A percentile compares a stretch with the other conserved stretches of the same genome.
These are phyloP conservation scores for Phaffia rhodozyma DNA, from an alignment of 1,284 basidiomycete species.

Conservation along the genomic window DNA sequence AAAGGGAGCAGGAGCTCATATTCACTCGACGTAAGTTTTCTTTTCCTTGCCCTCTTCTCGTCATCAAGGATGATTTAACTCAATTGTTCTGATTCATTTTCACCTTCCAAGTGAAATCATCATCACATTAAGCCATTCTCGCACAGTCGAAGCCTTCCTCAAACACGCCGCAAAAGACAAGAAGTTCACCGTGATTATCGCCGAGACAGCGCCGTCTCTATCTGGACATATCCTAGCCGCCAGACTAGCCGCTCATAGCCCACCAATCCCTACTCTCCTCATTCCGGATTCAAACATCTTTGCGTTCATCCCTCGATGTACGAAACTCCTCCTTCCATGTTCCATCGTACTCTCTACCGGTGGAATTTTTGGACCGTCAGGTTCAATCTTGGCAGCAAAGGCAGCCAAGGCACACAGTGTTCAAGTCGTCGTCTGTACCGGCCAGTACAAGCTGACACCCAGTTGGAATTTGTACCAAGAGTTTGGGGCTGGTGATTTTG, in stretches of 20 bases:
- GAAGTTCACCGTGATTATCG: conserved; percentile 92
- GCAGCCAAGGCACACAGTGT: conserved; percentile 87
- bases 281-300: conserved; percentile 92
- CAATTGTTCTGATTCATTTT: conserved; percentile 5
- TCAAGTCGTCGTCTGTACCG: conserved; percentile 86
- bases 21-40: conserved; percentile 75
- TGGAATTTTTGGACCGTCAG: conserved; percentile 79
- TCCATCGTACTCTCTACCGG: conserved; percentile 82
- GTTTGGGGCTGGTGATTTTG: conserved; percentile 74
- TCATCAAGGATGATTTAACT: neutral
- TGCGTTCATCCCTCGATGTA: conserved; percentile 84
- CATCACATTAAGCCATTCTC: conserved; percentile 84
- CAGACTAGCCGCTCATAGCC: conserved; percentile 43
- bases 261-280: conserved; percentile 84
- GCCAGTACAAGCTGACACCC: conserved; percentile 91
- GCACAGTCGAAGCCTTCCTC: conserved; percentile 86
- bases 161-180: conserved; percentile 79
- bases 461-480: conserved; percentile 86
- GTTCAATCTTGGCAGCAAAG: conserved; percentile 68
- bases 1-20: conserved; percentile 88
- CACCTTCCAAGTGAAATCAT: conserved; percentile 69
- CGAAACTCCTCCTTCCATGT: conserved; percentile 39
- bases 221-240: conserved; percentile 76
- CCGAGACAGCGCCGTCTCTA: conserved; percentile 84
- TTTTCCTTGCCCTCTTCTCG: conserved; percentile 6